Evolutionary conservation across 2,329 filamentous ascomycete species (phyloP).

Genomic region (Alternaria infectoria): DNA sequence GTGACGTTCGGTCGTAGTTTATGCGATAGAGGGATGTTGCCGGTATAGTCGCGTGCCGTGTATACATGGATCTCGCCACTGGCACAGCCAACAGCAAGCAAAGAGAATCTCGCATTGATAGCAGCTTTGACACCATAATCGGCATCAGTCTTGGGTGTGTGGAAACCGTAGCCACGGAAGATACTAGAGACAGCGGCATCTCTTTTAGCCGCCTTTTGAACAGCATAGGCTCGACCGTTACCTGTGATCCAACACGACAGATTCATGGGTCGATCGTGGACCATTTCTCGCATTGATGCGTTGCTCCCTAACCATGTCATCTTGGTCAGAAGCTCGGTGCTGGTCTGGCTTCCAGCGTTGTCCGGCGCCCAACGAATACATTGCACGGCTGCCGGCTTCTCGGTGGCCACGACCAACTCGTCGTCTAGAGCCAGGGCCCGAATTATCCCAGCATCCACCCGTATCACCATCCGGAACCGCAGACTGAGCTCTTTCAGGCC

Average conservation of each 20-base stretch:
- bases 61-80: conserved; percentile 88
- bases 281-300: conserved; percentile 79
- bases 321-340: conserved; percentile 84
- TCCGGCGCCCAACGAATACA: conserved; percentile 96
- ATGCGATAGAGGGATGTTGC: conserved; percentile 89
- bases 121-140: conserved; percentile 74
- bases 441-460: conserved; percentile 93
- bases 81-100: conserved; percentile 83
- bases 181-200: conserved; percentile 66
- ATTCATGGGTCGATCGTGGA: conserved; percentile 95
- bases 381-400: conserved; percentile 91
- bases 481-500: conserved; percentile 87
- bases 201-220: conserved; percentile 66
- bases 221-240: conserved; percentile 87
- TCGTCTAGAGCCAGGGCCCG: conserved; percentile 88
- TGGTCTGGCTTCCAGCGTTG: conserved; percentile 80
- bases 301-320: conserved; percentile 88
- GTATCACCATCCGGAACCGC: conserved; percentile 96
- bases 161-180: conserved; percentile 92
- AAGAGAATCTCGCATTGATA: conserved; percentile 93
- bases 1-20: conserved; percentile 74
- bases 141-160: conserved; percentile 67
- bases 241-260: conserved; percentile 89
- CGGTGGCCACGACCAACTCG: conserved; percentile 88
- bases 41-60: conserved; percentile 88